Base-by-base conservation (phyloP, 2,329 filamentous ascomycete species). In the Fusarium sp. region DNA sequence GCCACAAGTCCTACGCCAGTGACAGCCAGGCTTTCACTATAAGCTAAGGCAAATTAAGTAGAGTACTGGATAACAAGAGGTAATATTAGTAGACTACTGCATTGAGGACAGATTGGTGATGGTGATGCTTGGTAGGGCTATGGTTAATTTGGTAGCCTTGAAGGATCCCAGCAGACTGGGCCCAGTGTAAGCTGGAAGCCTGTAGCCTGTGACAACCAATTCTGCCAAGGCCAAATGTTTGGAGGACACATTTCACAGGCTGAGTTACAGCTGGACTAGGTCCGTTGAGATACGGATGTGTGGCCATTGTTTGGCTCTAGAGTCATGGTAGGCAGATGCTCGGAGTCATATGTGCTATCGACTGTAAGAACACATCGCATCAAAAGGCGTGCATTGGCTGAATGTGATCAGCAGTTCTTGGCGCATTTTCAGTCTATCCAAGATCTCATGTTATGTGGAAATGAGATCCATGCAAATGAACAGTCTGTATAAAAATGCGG, bases 1-100 rank as follows among this genome's bases (percentile, higher is more conserved):
- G 70, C 70, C 70, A 59, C 66, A 60, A 68, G 70, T 72, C 42
- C 47, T 56, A 71, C 39, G 55, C 57, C 14, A 24, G 28, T 64
- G 30, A 65, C 41, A 65, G 42, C 18, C 55, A 65, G 69, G 64
- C 69, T 54, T 26, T 65, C 41, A 38, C 18, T 11, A 17, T 44
- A 39, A 50, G 4, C 20, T 2, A 32, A 34, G n/a, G 30, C 44
- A 20, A 58, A 48, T 8, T 15, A 48, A 28, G 24, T 22, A 48
- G 13, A 17, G n/a, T 13, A 47, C 28, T 41, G 41, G n/a, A 18
- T 14, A 6, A 32, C 34, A 11, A 8, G 10, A 15, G 8, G 5
- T 32, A 18, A 11, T 32, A 1, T 7, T 30, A 20, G 44, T 17
- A 30, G 50, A 32, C 32, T 10, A 34, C 3, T 62, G 6, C 24